A percentile compares a stretch with the other conserved stretches of the same genome.
These are phyloP conservation scores for Trichoderma asperellum DNA, from an alignment of 2,329 filamentous ascomycete species.

Conservation along the genomic window DNA sequence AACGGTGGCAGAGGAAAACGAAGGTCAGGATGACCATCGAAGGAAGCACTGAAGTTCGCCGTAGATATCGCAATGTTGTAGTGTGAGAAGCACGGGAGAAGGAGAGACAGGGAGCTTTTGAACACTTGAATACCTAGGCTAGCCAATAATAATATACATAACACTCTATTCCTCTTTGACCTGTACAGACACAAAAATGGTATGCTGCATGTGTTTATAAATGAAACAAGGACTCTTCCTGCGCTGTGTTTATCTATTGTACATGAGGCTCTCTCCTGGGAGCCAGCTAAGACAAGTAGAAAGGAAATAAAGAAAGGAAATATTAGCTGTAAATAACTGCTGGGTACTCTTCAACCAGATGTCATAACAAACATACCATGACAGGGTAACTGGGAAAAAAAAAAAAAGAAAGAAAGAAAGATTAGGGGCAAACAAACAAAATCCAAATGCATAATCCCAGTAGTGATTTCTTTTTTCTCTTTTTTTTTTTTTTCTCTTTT, in stretches of 20 bases:
- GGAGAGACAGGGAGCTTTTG: background rate
- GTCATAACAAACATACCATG: conserved; percentile 10
- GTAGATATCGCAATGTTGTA: background rate
- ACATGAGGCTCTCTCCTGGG: conserved; percentile 3
- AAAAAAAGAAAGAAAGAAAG: background rate
- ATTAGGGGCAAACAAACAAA: conserved; percentile 1
- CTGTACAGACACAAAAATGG: background rate
- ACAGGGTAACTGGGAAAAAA: background rate
- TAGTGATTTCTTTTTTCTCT: background rate
- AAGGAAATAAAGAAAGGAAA: conserved; percentile 18
- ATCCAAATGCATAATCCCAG: background rate
- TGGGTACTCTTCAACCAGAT: background rate
- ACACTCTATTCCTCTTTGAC: background rate
- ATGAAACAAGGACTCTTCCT: background rate
- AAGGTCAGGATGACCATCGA: conserved; percentile 28
- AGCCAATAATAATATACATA: conserved; percentile 33
- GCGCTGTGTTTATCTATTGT: conserved; percentile 7
- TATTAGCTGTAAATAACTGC: background rate
- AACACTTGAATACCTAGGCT: conserved; percentile 30
- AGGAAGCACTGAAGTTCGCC: background rate
- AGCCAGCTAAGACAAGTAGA: background rate
- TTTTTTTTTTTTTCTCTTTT: background rate
- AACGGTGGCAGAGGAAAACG: conserved; percentile 42
- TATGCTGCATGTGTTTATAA: background rate
- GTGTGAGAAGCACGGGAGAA: background rate